These are phyloP conservation scores for Hemileccinum rubropunctum DNA, from an alignment of 768 basidiomycete genomes.

Conservation along the genomic window DNA sequence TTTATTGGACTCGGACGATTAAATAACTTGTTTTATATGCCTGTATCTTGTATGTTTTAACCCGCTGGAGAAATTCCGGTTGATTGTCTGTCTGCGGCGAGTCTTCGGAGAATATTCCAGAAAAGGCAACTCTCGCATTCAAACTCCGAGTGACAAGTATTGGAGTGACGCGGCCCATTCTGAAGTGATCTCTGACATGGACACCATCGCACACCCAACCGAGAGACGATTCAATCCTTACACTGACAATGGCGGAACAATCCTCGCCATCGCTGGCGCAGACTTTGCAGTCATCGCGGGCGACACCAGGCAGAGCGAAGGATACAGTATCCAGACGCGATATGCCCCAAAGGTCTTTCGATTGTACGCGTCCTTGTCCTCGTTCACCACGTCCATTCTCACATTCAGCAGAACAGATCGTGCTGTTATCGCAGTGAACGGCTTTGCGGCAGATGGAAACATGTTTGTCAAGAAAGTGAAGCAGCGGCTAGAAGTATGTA, in stretches of 20 bases:
- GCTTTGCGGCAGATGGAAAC: slow-evolving; percentile 96
- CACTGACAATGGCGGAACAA: slow-evolving; percentile 92
- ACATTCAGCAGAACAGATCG: slow-evolving; percentile 70
- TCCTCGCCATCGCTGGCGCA: slow-evolving; percentile 91
- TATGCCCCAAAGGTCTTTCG: slow-evolving; percentile 95
- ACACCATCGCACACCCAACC: slow-evolving; percentile 38
- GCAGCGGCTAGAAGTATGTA: slow-evolving; percentile 87
- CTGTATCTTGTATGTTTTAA: no score
- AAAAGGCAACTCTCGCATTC: not conserved
- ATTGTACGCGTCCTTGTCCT: slow-evolving; percentile 57
- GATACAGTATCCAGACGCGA: slow-evolving; percentile 97
- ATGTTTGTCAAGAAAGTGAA: slow-evolving; percentile 97
- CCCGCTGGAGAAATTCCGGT: no score
- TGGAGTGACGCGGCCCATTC: slow-evolving; percentile 21
- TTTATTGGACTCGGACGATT: no score
- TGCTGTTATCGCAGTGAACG: slow-evolving; percentile 92
- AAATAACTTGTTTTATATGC: no score
- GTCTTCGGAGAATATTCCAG: no score
- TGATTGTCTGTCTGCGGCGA: no score
- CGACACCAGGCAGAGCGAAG: slow-evolving; percentile 94
- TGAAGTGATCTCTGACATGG: no score
- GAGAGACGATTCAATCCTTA: slow-evolving; percentile 83
- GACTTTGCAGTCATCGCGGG: slow-evolving; percentile 95
- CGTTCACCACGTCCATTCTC: not conserved
- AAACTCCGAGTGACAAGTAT: slow-evolving; percentile 1